These are phyloP conservation scores for Sphaerulina musiva DNA, from an alignment of 2,329 filamentous ascomycete species.

Conservation along the genomic window DNA sequence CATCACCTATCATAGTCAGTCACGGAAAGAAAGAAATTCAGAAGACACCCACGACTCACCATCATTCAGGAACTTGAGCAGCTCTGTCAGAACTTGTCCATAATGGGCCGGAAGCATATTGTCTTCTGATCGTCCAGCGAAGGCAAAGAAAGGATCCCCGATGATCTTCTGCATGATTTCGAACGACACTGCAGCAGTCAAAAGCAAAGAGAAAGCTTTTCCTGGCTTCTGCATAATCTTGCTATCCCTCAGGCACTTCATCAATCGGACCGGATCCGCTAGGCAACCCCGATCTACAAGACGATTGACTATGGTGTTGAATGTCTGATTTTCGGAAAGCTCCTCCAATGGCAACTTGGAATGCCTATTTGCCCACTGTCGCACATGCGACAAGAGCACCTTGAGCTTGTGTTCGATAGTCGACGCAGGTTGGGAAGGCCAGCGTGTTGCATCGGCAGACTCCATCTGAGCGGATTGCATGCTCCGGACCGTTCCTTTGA, in stretches of 20 bases:
- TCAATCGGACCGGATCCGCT: background rate
- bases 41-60: background rate
- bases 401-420: conserved; percentile 5
- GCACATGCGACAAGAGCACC: background rate
- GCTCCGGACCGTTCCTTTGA: background rate
- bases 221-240: conserved; percentile 6
- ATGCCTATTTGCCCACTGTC: conserved; percentile 7
- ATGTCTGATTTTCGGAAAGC: background rate
- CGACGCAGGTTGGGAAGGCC: conserved; percentile 4
- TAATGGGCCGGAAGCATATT: too few species aligned
- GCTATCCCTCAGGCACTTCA: background rate
- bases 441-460: conserved; percentile 6
- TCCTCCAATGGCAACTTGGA: background rate
- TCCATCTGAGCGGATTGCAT: conserved; percentile 6
- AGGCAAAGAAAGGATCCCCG: conserved; percentile 12
- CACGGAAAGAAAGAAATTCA: too few species aligned
- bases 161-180: conserved; percentile 6
- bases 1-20: background rate
- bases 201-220: conserved; percentile 7
- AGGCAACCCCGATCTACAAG: background rate
- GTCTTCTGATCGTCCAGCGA: background rate
- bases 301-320: background rate
- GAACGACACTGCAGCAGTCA: conserved; percentile 7
- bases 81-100: background rate
- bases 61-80: background rate